phyloP scores from a whole-genome alignment of 176 grass and related monocot genomes.

The Carex scoparia region DNA sequence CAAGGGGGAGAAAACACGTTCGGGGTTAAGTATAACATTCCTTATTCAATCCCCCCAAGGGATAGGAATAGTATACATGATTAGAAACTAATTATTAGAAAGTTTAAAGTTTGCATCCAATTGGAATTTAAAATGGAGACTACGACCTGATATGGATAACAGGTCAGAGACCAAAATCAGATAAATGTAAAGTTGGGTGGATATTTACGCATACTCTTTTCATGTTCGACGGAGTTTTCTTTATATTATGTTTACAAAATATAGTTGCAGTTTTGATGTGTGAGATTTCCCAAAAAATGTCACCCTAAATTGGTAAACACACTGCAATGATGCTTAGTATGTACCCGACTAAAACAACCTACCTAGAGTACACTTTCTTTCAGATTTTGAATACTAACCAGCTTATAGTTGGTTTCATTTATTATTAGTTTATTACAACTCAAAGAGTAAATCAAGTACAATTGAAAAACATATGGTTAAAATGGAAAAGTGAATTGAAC shows the following conservation, averaged over 20 bases:
- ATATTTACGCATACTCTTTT: not conserved
- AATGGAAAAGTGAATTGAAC: not conserved
- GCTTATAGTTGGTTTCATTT: not conserved
- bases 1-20: not conserved
- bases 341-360: not conserved
- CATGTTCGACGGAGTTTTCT: not conserved
- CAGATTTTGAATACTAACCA: not conserved
- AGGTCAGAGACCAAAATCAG: not conserved
- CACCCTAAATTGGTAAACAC: not conserved
- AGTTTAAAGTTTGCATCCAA: not conserved
- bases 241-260: not conserved
- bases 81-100: not conserved
- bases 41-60: not conserved
- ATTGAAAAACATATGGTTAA: not conserved
- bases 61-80: not conserved
- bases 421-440: not conserved
- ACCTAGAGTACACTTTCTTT: not conserved
- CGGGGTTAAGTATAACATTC: not conserved
- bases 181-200: not conserved
- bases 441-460: not conserved
- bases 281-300: not conserved
- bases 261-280: not conserved
- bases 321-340: not conserved
- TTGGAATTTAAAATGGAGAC: not conserved
- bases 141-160: not conserved